Percentiles rank a stretch among this genome's conserved stretches.
Conservation (phyloP, 2,329 filamentous ascomycete species). For the Beauveria varroae region DNA sequence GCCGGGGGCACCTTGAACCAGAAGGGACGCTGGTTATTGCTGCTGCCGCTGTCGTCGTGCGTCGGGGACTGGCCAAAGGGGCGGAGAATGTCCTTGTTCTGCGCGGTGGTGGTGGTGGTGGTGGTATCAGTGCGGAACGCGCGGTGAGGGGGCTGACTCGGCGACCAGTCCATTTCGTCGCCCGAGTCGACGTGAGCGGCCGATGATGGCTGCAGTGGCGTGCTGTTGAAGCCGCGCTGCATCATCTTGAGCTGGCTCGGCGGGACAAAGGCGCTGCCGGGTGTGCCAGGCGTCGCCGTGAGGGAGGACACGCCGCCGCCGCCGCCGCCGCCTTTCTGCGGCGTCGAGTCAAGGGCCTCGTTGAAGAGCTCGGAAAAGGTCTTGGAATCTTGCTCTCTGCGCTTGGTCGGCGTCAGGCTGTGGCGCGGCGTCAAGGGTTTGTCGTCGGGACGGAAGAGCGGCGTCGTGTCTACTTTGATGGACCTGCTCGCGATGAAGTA, state of each 20-base stretch:
- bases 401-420: slow-evolving; percentile 18
- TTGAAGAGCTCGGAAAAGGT: slow-evolving; percentile 36
- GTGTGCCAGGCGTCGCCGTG: slow-evolving; percentile 3
- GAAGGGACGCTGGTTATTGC: slow-evolving; percentile 42
- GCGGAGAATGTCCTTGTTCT: slow-evolving; percentile 25
- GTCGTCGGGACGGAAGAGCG: slow-evolving; percentile 36
- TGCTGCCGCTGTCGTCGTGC: slow-evolving; percentile 29
- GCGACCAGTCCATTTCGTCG: slow-evolving; percentile 70
- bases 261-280: slow-evolving; percentile 3
- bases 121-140: slow-evolving; percentile 36
- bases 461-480: slow-evolving; percentile 50
- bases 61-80: slow-evolving; percentile 40
- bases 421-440: slow-evolving; percentile 20
- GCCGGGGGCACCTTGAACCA: slow-evolving; percentile 64
- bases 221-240: slow-evolving; percentile 8
- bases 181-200: slow-evolving; percentile 29
- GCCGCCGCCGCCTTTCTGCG: slow-evolving; percentile 5
- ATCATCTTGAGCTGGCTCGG: slow-evolving; percentile 10
- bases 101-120: slow-evolving; percentile 19
- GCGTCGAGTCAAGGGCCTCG: slow-evolving; percentile 24
- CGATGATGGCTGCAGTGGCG: slow-evolving; percentile 14
- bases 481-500: slow-evolving; percentile 35
- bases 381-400: slow-evolving; percentile 26
- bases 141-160: slow-evolving; percentile 48
- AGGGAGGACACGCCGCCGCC: background rate